phyloP scores from a whole-genome alignment of 768 basidiomycete genomes.

The Pulveroboletus sp. region DNA sequence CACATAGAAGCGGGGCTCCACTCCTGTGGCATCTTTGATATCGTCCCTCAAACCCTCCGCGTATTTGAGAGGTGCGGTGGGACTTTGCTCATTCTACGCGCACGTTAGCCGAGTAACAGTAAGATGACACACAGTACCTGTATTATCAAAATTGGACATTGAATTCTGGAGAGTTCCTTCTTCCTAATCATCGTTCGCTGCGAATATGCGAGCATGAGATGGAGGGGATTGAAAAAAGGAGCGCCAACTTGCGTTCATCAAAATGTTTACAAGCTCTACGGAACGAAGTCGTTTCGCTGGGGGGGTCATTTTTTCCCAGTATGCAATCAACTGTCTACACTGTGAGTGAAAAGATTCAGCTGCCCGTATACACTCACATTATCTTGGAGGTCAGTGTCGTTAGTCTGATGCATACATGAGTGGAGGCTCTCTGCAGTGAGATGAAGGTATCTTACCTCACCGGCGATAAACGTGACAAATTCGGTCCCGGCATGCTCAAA shows the following conservation, averaged over 20 bases:
- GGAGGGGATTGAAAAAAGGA: neutral
- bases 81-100: constrained; percentile 57
- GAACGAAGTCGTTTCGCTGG: constrained; percentile 52
- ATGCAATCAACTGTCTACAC: constrained; percentile 54
- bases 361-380: constrained; percentile 43
- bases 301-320: constrained; percentile 57
- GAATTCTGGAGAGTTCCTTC: constrained; percentile 50
- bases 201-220: neutral
- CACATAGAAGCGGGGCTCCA: constrained; percentile 51
- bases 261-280: constrained; percentile 52
- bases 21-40: constrained; percentile 44
- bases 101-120: neutral
- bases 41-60: constrained; percentile 53
- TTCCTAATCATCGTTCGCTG: constrained; percentile 56
- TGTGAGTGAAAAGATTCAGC: constrained; percentile 8
- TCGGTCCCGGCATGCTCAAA: constrained; percentile 68
- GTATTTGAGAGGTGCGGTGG: constrained; percentile 50
- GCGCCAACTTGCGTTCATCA: constrained; percentile 53
- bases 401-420: constrained; percentile 10
- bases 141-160: constrained; percentile 63
- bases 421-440: neutral
- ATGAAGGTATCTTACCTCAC: constrained; percentile 44
- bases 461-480: constrained; percentile 51
- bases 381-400: constrained; percentile 57
- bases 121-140: constrained; percentile 45